Conservation (phyloP, 192 early-diverging fungal species). For the Gaertneriomyces semiglobifer region DNA sequence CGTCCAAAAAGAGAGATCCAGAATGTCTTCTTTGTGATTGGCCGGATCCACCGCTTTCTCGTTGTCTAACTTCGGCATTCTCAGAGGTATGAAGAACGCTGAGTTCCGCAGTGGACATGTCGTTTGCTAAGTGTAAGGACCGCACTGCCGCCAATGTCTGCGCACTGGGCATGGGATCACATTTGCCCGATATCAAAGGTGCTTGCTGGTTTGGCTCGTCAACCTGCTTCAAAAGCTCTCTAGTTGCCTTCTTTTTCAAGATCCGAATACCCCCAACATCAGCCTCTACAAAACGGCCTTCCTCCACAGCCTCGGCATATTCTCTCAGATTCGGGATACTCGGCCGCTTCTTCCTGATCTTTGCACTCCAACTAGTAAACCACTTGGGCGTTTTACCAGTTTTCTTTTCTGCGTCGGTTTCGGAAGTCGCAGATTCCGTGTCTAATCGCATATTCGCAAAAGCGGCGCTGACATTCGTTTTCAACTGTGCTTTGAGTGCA, state of each 20-base stretch:
- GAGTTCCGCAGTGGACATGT: too few species aligned
- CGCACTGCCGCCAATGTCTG: not conserved
- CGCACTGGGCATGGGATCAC: not conserved
- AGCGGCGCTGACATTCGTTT: constrained; percentile 6
- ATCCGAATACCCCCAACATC: constrained; percentile 7
- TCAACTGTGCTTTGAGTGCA: constrained; percentile 5
- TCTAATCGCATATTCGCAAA: not conserved
- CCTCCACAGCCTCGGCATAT: constrained; percentile 1
- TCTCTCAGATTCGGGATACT: constrained; percentile 27
- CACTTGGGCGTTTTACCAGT: constrained; percentile 10
- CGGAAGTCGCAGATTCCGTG: not conserved
- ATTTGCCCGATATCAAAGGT: not conserved
- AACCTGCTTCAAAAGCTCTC: not conserved
- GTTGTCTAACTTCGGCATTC: too few species aligned
- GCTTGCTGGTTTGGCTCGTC: not conserved
- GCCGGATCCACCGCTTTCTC: too few species aligned
- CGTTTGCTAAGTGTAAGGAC: not conserved
- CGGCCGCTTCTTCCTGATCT: constrained; percentile 24
- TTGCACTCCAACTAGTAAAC: constrained; percentile 19
- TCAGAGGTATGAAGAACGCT: too few species aligned
- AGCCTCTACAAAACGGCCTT: not conserved
- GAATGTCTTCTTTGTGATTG: too few species aligned
- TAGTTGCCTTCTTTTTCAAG: not conserved
- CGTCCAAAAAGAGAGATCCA: too few species aligned
- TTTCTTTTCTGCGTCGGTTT: not conserved